A percentile compares a stretch with the other conserved stretches of the same genome.
Conservation (phyloP, 768 basidiomycete genomes). For the Obba rivulosa region DNA sequence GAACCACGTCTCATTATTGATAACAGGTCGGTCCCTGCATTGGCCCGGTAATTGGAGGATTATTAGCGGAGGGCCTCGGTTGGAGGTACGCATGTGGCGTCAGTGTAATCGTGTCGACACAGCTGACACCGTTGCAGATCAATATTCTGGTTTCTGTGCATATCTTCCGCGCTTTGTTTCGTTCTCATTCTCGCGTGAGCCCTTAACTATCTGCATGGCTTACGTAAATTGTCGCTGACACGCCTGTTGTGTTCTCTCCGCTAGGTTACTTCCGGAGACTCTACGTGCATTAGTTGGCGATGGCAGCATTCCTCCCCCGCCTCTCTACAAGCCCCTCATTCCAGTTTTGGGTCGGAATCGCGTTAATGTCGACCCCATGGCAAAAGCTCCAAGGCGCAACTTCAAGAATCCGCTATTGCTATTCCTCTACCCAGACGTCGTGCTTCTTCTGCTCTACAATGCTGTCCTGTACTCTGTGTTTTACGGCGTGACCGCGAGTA, state of each 20-base stretch:
- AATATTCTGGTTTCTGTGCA: conserved; percentile 40
- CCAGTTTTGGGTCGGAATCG: conserved; percentile 23
- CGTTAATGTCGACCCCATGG: background rate
- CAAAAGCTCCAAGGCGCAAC: conserved; percentile 24
- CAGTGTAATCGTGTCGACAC: background rate
- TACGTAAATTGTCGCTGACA: background rate
- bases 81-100: conserved; percentile 22
- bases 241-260: no score
- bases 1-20: background rate
- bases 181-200: conserved; percentile 31
- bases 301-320: conserved; percentile 32
- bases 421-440: conserved; percentile 50
- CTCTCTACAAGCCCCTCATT: conserved; percentile 26
- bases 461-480: conserved; percentile 50
- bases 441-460: conserved; percentile 49
- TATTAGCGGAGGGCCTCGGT: conserved; percentile 20
- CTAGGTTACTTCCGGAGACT: conserved; percentile 43
- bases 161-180: conserved; percentile 27
- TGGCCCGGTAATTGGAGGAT: conserved; percentile 48
- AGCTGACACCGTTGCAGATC: conserved; percentile 19
- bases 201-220: background rate
- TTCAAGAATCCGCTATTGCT: conserved; percentile 53
- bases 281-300: conserved; percentile 39
- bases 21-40: conserved; percentile 27
- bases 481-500: conserved; percentile 54